Evolutionary conservation across 2,329 filamentous ascomycete species (phyloP).

Genomic region (Plenodomus tracheiphilus): DNA sequence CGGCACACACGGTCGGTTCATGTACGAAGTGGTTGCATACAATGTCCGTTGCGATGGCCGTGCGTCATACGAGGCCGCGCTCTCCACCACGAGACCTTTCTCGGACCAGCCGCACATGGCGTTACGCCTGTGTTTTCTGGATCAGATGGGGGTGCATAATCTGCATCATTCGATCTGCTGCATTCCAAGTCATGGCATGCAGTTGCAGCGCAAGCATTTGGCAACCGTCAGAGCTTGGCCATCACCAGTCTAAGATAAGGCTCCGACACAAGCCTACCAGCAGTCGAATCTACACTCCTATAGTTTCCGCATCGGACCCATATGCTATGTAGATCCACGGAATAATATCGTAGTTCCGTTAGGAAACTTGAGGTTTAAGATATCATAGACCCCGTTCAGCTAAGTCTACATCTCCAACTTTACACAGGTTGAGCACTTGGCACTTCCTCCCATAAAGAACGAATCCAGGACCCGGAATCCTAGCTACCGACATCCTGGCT

Average conservation of each 20-base stretch:
- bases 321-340: not conserved
- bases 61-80: slow-evolving; percentile 18
- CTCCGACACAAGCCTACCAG: slow-evolving; percentile 20
- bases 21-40: slow-evolving; percentile 7
- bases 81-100: slow-evolving; percentile 7
- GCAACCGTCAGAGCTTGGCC: slow-evolving; percentile 4
- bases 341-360: not conserved
- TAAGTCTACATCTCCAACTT: not conserved
- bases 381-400: not conserved
- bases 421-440: not conserved
- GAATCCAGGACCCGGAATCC: slow-evolving; percentile 5
- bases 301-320: not conserved
- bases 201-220: slow-evolving; percentile 3
- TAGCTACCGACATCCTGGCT: slow-evolving; percentile 18
- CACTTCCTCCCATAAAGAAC: not conserved
- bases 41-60: slow-evolving; percentile 12
- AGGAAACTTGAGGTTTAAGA: not conserved
- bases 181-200: slow-evolving; percentile 6
- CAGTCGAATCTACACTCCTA: not conserved
- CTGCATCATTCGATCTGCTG: slow-evolving; percentile 5
- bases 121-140: slow-evolving; percentile 1
- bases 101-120: slow-evolving; percentile 5
- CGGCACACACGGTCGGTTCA: not conserved
- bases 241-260: slow-evolving; percentile 27
- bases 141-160: not conserved